A percentile compares a stretch with the other conserved stretches of the same genome.
Conservation (phyloP, 768 basidiomycete species). For the Royoungia palumana region DNA sequence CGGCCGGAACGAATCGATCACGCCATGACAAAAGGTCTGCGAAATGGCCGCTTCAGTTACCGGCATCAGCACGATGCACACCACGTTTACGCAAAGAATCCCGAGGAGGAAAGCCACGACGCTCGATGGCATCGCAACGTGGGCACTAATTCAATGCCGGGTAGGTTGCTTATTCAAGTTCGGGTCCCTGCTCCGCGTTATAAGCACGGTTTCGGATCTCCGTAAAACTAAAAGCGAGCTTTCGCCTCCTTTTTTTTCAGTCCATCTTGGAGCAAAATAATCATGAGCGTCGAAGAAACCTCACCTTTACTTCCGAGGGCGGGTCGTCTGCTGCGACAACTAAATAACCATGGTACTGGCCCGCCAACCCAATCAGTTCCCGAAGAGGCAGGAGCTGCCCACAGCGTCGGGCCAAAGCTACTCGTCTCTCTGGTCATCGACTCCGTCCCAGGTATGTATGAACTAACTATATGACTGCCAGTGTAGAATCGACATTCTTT, state of each 20-base stretch:
- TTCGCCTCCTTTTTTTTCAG: conserved; percentile 6
- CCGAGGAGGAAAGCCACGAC: no score
- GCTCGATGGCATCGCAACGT: background rate
- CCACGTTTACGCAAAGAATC: conserved; percentile 18
- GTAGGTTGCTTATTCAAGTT: conserved; percentile 8
- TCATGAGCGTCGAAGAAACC: conserved; percentile 25
- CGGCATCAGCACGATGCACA: conserved; percentile 29
- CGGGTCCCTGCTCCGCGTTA: conserved; percentile 5
- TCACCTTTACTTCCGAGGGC: conserved; percentile 30
- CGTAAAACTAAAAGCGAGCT: background rate
- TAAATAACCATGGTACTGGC: conserved; percentile 7
- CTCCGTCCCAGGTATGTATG: conserved; percentile 58
- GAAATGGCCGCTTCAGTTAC: background rate
- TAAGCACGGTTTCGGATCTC: conserved; percentile 6
- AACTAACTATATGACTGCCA: background rate
- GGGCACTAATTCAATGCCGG: conserved; percentile 8
- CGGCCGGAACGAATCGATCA: conserved; percentile 3
- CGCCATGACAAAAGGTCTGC: conserved; percentile 1
- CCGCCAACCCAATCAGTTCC: conserved; percentile 15
- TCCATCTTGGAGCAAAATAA: conserved; percentile 10
- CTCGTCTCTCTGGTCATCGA: conserved; percentile 50
- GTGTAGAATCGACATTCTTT: background rate
- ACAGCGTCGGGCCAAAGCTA: conserved; percentile 31
- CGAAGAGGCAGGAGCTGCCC: conserved; percentile 29
- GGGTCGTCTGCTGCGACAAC: conserved; percentile 3